Evolutionary conservation across 2,329 filamentous ascomycete genomes (phyloP).

Genomic region (Didymosphaeria variabile): DNA sequence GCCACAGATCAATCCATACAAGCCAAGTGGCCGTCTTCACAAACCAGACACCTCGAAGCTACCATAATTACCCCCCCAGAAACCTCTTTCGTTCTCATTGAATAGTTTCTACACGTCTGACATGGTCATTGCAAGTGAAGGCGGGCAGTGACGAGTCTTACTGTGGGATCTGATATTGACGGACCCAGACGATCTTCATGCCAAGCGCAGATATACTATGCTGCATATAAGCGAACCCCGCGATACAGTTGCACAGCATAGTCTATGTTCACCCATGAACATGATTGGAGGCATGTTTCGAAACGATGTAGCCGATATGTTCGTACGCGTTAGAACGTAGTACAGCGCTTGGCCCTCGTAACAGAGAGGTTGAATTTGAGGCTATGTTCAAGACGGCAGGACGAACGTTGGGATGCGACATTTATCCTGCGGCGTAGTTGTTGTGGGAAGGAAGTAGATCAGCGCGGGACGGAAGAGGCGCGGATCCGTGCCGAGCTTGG

Average conservation of each 20-base stretch:
- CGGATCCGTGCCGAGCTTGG: not conserved
- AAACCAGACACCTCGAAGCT: too few species aligned
- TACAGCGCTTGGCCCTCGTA: not conserved
- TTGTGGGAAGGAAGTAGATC: not conserved
- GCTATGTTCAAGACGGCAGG: not conserved
- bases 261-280: not conserved
- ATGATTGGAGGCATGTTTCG: constrained; percentile 1
- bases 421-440: constrained; percentile 1
- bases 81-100: too few species aligned
- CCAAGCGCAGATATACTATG: not conserved
- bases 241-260: not conserved
- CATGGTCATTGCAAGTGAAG: too few species aligned
- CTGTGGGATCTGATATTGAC: not conserved
- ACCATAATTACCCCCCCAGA: too few species aligned
- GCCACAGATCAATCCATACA: too few species aligned
- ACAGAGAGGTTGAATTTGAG: not conserved
- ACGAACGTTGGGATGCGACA: not conserved
- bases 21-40: too few species aligned
- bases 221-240: not conserved
- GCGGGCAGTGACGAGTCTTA: too few species aligned
- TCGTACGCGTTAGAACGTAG: not conserved
- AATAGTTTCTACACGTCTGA: too few species aligned
- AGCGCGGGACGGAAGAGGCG: not conserved
- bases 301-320: not conserved
- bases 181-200: not conserved